Conservation (phyloP, 1,284 basidiomycete genomes). For the Cryptococcus sp. region DNA sequence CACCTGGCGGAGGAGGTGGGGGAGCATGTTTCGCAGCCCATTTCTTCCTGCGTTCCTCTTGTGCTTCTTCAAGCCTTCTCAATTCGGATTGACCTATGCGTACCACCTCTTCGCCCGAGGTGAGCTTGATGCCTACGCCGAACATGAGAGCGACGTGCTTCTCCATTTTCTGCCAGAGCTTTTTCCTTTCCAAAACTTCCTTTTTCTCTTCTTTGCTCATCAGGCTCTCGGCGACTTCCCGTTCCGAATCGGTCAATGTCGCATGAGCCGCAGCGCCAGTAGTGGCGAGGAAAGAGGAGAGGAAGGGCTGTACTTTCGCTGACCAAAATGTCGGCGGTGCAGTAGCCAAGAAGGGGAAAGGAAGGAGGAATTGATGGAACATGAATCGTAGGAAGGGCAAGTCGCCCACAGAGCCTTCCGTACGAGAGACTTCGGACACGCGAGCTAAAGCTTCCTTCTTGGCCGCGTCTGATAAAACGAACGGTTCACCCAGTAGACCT, state of each 20-base stretch:
- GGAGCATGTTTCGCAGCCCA: constrained; percentile 54
- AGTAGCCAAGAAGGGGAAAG: constrained; percentile 86
- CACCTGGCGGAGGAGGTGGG: neutral
- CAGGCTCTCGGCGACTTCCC: constrained; percentile 37
- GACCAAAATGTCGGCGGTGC: constrained; percentile 88
- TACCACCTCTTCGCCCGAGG: constrained; percentile 81
- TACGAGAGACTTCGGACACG: constrained; percentile 26
- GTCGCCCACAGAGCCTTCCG: constrained; percentile 55
- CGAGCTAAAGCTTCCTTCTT: constrained; percentile 57
- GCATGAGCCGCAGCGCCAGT: constrained; percentile 53
- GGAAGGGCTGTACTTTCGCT: constrained; percentile 88
- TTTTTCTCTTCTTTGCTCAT: constrained; percentile 58
- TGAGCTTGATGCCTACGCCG: constrained; percentile 75
- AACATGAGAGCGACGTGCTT: constrained; percentile 79
- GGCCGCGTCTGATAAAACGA: constrained; percentile 61
- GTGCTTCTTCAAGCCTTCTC: constrained; percentile 68
- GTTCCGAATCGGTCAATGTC: constrained; percentile 46
- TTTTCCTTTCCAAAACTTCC: constrained; percentile 61
- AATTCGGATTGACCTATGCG: constrained; percentile 78
- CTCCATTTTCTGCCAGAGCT: constrained; percentile 71
- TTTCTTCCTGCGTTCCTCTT: constrained; percentile 57
- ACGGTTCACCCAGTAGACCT: constrained; percentile 83
- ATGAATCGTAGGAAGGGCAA: constrained; percentile 84
- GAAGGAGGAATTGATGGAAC: constrained; percentile 85
- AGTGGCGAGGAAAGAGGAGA: constrained; percentile 72